A percentile compares a stretch with the other conserved stretches of the same genome.
Evolutionary conservation across 2,329 filamentous ascomycete species (phyloP).

Genomic region (Daldinia eschscholtzii): DNA sequence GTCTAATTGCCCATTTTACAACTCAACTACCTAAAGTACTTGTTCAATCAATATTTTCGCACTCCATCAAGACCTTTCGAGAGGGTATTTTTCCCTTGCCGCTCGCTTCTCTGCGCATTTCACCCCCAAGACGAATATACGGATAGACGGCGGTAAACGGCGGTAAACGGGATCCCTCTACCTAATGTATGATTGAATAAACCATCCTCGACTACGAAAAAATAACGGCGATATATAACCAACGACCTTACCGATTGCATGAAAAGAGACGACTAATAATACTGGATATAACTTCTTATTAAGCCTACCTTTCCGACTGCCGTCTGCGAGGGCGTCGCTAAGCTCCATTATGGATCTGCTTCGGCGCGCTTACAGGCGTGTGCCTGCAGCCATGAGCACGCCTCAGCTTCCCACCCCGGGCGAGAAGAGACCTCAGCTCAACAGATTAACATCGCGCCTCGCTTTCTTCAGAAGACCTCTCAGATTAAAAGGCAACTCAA

Average conservation of each 20-base stretch:
- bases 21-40: background rate
- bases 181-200: conserved; percentile 33
- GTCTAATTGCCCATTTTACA: conserved; percentile 3
- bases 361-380: conserved; percentile 66
- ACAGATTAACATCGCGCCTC: conserved; percentile 65
- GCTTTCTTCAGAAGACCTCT: conserved; percentile 89
- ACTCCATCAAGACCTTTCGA: conserved; percentile 7
- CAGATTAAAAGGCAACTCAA: conserved; percentile 90
- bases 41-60: conserved; percentile 8
- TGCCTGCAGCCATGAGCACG: conserved; percentile 56
- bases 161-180: conserved; percentile 13
- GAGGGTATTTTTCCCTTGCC: conserved; percentile 43
- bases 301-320: conserved; percentile 2
- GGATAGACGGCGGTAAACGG: conserved; percentile 33
- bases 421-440: conserved; percentile 61
- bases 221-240: conserved; percentile 18
- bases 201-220: conserved; percentile 32
- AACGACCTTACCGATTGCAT: conserved; percentile 1
- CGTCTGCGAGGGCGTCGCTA: conserved; percentile 29
- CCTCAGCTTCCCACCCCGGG: conserved; percentile 64
- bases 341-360: conserved; percentile 67
- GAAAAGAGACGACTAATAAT: conserved; percentile 8
- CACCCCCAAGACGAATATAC: conserved; percentile 30
- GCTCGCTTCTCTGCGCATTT: conserved; percentile 48
- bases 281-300: conserved; percentile 33